Evolutionary conservation across 1,284 basidiomycete species (phyloP).

Genomic region (Kalmanozyma brasiliensis): DNA sequence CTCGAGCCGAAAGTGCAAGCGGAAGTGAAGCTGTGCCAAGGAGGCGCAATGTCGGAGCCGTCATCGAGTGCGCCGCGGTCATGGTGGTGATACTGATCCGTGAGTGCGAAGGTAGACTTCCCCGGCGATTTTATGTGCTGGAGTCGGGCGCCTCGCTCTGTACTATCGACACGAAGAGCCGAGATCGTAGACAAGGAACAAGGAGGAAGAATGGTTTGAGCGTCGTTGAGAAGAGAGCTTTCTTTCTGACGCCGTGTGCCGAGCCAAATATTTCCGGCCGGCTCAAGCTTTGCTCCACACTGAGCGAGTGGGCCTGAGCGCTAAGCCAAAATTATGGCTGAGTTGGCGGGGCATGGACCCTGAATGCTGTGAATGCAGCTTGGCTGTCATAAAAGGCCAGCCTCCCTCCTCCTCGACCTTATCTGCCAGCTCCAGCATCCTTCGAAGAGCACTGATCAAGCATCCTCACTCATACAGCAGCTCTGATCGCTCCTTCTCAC

Average conservation of each 20-base stretch:
- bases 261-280: conserved; percentile 18
- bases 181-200: too few species aligned
- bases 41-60: conserved; percentile 14
- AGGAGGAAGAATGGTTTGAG: not conserved
- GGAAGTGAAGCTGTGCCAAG: conserved; percentile 4
- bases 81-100: conserved; percentile 2
- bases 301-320: conserved; percentile 1
- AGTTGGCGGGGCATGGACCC: conserved; percentile 23
- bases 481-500: too few species aligned
- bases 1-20: conserved; percentile 8
- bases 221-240: conserved; percentile 1
- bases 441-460: too few species aligned
- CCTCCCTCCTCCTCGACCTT: not conserved
- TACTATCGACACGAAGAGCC: too few species aligned
- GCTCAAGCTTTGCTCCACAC: conserved; percentile 6
- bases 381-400: not conserved
- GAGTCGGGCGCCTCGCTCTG: too few species aligned
- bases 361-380: conserved; percentile 10
- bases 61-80: conserved; percentile 4
- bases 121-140: too few species aligned
- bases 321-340: conserved; percentile 9
- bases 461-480: too few species aligned
- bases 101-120: not conserved
- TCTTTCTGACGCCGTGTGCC: too few species aligned
- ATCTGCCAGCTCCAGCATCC: not conserved